Evolutionary conservation across 768 basidiomycete genomes (phyloP), one percentile per base, ranked within the genome.

Genomic region (Lentinula boryana): DNA sequence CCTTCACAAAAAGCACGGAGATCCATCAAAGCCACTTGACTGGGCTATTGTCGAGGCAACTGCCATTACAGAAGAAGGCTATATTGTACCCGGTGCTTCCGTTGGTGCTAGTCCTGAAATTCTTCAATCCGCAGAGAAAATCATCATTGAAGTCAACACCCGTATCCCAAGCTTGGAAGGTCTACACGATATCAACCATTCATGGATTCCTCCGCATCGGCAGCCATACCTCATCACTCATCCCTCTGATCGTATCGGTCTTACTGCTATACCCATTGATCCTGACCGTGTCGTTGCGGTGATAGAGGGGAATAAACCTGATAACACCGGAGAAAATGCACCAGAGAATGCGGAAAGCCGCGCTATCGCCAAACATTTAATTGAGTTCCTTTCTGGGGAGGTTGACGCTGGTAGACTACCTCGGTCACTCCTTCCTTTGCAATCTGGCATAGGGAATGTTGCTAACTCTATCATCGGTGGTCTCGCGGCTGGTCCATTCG

Each of bases 21-120:
- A 80, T 61, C 76, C 78, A 0, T 69, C 62, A 41, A 78, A 78
- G 54, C 78, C 74, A 1, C 70, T 81, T 18, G 72, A 81, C 67
- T 80, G 79, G 80, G 80, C 80, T 0, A 78, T 81, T 53, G 77
- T 79, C 6, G 79, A 81, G 63, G 80, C 79, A 9, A 81, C 80
- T 3, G 79, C 78, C 8, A 77, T 80, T 50, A 78, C 76, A 1
- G 78, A 80, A 62, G 79, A 81, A 2, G 80, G 80, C 0, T 69
- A 71, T 62, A 79, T 81, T 60, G 76, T 80, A 1, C 80, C 78
- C 15, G 77, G 79, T 55, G 78, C 78, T 15, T 79, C 78, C 5
- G 78, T 80, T 5, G 78, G 80, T 49, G 80, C 79, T 7, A 77
- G 76, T 0, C 79, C 79, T 3, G 80, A 81, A 62, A 80, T 81